Base-by-base conservation (phyloP, 352 stramenopile genomes). In the Phytopythium chamaehyphon region DNA sequence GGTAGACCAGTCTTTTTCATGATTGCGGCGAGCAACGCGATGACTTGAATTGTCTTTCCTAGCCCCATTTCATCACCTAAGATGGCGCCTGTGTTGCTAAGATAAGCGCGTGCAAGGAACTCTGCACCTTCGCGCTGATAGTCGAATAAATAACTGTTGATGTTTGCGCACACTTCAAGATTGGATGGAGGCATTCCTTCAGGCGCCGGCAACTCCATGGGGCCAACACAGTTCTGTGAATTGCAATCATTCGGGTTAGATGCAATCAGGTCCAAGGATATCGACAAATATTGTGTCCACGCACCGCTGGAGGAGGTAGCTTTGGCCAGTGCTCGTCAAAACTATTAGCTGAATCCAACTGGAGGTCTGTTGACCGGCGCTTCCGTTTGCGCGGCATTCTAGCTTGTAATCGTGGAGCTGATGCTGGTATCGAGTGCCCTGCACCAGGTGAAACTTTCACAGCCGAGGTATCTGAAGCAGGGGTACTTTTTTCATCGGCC, bases 41-140 rank as follows among this genome's bases (percentile, higher is more conserved):
- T 91, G 16, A 93, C 86, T 61, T 99, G 97, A 47, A 96, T 87
- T 8, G 93, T 97, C 61, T 97, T 97, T 7, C 89, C 89, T 0
- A 98, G 73, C 4, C 88, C 97, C 96, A 99, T 99, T 60, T 99
- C 97, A 61, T 99, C 98, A 16, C 97, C 97, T 11, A 99, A 72
- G 61, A 99, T 98, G 46, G 88, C 73, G 4, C 80, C 76, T 33
- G 71, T 76, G 57, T 69, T 60, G 15, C 59, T 59, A 11, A 51
- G 33, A 38, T 88, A 88, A 6, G 77, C 76, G 10, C 72, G 53
- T 19, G 74, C 83, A n/a, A 93, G 45, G 56, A 88, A 93, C 18
- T 78, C 55, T 14, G 70, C 77, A 4, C 83, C 83, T 49, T 76
- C 76, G 21, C 83, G 73, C 40, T 93, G 83, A 43, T 93, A 93